Base-by-base conservation (phyloP, 2,329 filamentous ascomycete species). In the Stenocarpella maydis region DNA sequence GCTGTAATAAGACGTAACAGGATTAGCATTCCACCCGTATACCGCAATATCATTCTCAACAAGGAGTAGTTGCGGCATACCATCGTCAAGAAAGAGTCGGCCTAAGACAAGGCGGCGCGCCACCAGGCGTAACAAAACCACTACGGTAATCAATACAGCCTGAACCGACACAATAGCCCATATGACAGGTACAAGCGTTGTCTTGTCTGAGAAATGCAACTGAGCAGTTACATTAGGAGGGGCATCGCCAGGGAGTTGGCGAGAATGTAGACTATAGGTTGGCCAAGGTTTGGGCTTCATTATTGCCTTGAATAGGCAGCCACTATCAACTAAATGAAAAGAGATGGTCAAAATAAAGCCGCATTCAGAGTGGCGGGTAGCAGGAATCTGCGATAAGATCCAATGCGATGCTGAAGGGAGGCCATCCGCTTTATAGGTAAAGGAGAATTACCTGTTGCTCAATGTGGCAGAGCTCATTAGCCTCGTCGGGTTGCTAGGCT, bases 171-270 rank as follows among this genome's bases (percentile, higher is more conserved):
- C 55, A 28, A 61, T 21, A 34, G 19, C 39, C 55, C 55, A 61
- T 61, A 61, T n/a, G 24, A 47, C 24, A 34, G 55, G 55, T 21
- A 61, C 55, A 7, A 61, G 39, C n/a, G 55, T 61, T 14, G 55
- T 31, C 12, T 61, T 61, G 9, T 61, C 39, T 26, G 55, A 31
- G n/a, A 61, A 61, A 15, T 61, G 24, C 26, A 61, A 21, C 39
- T 61, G 55, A 47, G 55, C 55, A 10, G 45, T 45, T 12, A 45
- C 55, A 15, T 61, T 26, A 31, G 55, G 55, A 45, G 55, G 31
- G 39, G 45, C 24, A 8, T 61, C 39, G 26, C 39, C 39, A 3
- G 55, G 55, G 21, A 61, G 55, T 14, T 61, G 55, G 8, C 55
- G 55, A 45, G 55, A 39, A 31, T 45, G 55, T 2, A 31, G 39